A percentile compares a stretch with the other conserved stretches of the same genome.
These are phyloP conservation scores for Wickerhamiella kurtzmanii DNA, from an alignment of 805 yeast genomes.

Conservation along the genomic window DNA sequence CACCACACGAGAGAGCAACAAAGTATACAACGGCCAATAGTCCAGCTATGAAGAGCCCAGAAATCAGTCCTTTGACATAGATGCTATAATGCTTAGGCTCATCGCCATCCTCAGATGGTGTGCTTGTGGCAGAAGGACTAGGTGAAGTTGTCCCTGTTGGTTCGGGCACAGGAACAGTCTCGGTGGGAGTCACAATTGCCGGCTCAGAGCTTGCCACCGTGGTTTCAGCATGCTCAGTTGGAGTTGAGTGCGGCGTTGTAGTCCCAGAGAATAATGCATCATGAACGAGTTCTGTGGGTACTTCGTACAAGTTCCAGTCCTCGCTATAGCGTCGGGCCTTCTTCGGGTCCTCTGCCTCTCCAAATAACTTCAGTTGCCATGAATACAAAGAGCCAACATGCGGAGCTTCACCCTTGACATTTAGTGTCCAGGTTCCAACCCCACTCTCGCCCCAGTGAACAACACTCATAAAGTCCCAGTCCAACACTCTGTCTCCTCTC, in stretches of 20 bases:
- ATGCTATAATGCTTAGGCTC: too few relatives aligned
- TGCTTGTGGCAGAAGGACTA: not conserved
- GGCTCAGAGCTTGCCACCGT: not conserved
- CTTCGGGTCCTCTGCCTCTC: slow-evolving; percentile 54
- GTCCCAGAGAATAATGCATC: slow-evolving; percentile 3
- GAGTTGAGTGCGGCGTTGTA: not conserved
- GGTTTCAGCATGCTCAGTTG: not conserved
- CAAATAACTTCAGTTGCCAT: slow-evolving; percentile 76
- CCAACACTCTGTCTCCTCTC: slow-evolving; percentile 42
- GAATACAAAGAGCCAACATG: slow-evolving; percentile 31
- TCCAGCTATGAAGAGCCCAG: too few relatives aligned
- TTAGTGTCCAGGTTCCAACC: slow-evolving; percentile 68
- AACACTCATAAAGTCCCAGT: slow-evolving; percentile 95
- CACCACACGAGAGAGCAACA: too few relatives aligned
- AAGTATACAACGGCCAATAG: too few relatives aligned
- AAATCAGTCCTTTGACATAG: too few relatives aligned
- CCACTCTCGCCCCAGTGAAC: slow-evolving; percentile 93
- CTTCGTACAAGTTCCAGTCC: slow-evolving; percentile 19
- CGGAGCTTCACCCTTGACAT: slow-evolving; percentile 36
- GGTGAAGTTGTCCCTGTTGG: not conserved
- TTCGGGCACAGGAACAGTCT: not conserved
- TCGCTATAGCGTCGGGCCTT: slow-evolving; percentile 40
- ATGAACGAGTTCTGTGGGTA: slow-evolving; percentile 6
- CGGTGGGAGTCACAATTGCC: not conserved
- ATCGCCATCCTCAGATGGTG: not conserved